phyloP scores from a whole-genome alignment of 441 rosid species.

The Euphorbia corollata region DNA sequence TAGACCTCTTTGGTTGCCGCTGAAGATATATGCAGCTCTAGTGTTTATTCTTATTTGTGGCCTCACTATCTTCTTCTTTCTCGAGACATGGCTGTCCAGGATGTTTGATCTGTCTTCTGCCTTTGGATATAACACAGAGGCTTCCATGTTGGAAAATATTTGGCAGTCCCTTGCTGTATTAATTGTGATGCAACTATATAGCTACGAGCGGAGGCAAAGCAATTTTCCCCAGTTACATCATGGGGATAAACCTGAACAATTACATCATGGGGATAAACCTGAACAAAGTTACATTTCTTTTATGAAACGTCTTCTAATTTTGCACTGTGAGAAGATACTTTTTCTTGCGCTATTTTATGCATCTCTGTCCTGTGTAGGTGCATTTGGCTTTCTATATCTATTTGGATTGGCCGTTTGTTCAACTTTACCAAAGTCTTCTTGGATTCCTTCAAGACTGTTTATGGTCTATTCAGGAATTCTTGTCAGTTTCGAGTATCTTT shows the following conservation, averaged over 20 bases:
- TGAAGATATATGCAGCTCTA: conserved; percentile 60
- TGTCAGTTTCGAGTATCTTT: conserved; percentile 71
- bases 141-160: conserved; percentile 64
- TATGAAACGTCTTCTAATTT: conserved; percentile 59
- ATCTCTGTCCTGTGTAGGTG: conserved; percentile 72
- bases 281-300: conserved; percentile 52
- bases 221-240: conserved; percentile 42
- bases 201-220: conserved; percentile 91
- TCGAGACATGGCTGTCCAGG: conserved; percentile 62
- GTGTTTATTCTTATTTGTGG: conserved; percentile 77
- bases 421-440: conserved; percentile 76
- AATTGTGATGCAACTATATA: conserved; percentile 94
- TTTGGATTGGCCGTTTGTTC: conserved; percentile 70
- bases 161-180: conserved; percentile 91
- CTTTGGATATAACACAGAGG: conserved; percentile 66
- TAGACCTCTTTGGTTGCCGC: conserved; percentile 82
- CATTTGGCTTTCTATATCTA: conserved; percentile 75
- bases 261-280: conserved; percentile 35
- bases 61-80: conserved; percentile 62
- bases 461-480: conserved; percentile 69
- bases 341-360: conserved; percentile 71
- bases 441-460: conserved; percentile 71
- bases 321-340: conserved; percentile 91
- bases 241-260: conserved; percentile 36
- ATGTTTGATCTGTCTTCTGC: conserved; percentile 59